Base-by-base conservation (phyloP, 495 filamentous ascomycete genomes). In the Xylaria palmicola region DNA sequence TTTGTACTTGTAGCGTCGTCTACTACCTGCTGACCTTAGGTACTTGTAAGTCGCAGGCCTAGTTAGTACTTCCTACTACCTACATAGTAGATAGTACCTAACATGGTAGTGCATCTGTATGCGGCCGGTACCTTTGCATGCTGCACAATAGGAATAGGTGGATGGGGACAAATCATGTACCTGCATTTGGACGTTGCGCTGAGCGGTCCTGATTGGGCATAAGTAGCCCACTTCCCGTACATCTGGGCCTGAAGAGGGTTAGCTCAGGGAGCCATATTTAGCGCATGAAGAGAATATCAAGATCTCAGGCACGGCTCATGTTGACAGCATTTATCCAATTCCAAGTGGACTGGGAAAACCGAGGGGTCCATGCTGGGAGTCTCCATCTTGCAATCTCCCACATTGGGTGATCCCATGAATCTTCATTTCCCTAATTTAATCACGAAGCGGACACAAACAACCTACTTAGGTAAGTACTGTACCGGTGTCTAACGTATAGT, bases 321-420 rank as follows among this genome's bases (percentile, higher is more conserved):
- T 37, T 40, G 52, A 27, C 17, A 44, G 53, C 22, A 44, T 55
- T 32, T 34, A 51, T 34, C 48, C 48, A 51, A 19, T 32, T 34
- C 48, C 17, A 51, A 53, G 10, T 20, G 29, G 30, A 53, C 50
- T 53, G 24, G 50, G 32, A 53, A 53, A 39, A n/a, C n/a, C 50
- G 50, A 51, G 32, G 17, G 55, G 43, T 20, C 55, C 44, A 22
- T 58, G 43, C 43, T 47, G 17, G n/a, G 27, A 10, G 39, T 56
- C 40, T 26, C 53, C 53, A 30, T 56, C 53, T 56, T 58, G 43
- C 29, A 58, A 58, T 58, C 49, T 58, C 55, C 36, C 47, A 60
- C 19, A 27, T 19, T 41, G 26, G 48, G 20, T 22, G 36, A 17
- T 44, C 27, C 39, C 50, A 54, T 54, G 40, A 54, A 39, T 26